These are phyloP conservation scores for Effrenium voratum DNA, from an alignment of 73 alveolate genomes.

Conservation along the genomic window DNA sequence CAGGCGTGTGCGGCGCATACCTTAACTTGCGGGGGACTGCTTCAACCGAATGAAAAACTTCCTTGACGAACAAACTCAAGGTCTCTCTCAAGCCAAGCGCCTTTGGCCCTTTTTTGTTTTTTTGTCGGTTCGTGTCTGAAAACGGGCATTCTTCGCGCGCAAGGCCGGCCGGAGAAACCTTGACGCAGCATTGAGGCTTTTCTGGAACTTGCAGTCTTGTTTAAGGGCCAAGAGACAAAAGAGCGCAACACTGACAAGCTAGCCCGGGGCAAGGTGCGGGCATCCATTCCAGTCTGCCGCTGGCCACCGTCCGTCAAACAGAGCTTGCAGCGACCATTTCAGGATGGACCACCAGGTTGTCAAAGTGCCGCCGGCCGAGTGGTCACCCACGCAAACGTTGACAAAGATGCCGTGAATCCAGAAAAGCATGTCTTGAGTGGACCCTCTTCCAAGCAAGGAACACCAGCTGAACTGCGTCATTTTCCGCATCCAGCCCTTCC, in stretches of 20 bases:
- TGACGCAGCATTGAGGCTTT: background rate
- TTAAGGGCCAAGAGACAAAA: background rate
- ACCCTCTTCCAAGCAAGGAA: background rate
- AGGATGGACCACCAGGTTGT: background rate
- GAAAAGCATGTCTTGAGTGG: background rate
- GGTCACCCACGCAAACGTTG: background rate
- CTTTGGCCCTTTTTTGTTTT: background rate
- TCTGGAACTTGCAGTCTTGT: background rate
- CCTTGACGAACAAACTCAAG: background rate
- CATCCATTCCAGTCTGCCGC: background rate
- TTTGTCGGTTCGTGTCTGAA: background rate
- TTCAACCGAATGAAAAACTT: background rate
- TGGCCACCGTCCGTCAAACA: conserved; percentile 15
- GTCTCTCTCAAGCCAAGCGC: background rate
- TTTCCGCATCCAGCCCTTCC: background rate
- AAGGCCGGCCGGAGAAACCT: background rate
- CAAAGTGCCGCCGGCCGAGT: background rate
- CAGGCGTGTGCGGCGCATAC: background rate
- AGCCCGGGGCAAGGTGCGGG: background rate
- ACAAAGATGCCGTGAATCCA: background rate
- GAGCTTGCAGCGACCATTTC: background rate
- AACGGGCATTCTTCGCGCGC: background rate
- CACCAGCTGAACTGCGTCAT: background rate
- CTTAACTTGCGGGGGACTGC: background rate
- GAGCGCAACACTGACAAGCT: background rate